Evolutionary conservation across 2,329 filamentous ascomycete genomes (phyloP), one percentile per base, ranked within the genome.

Genomic region (Colletotrichum tabaci): DNA sequence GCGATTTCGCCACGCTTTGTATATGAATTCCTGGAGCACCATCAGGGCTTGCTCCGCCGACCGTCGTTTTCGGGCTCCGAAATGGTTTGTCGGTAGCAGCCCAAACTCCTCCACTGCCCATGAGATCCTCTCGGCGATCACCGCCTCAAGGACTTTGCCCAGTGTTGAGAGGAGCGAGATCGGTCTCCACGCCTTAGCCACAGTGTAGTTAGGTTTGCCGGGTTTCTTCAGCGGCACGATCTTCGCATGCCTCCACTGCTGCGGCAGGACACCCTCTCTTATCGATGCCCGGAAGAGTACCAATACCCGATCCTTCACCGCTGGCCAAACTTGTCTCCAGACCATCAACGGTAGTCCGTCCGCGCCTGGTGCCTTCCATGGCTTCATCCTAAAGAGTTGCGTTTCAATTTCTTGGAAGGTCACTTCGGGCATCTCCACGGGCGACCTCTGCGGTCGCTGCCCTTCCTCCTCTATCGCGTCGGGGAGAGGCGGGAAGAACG

Each of bases 231-330:
- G 61, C 12, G 21, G 61, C 23, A 63, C 40, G 12, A 55, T 63
- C 61, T 63, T 63, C 30, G 38, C 74, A 46, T 75, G 62, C 58
- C 76, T 64, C 76, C 72, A 78, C 63, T 76, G 69, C 12, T 64
- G 21, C n/a, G 72, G 70, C 52, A 77, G 67, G 55, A 44, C 50
- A 50, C 72, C 67, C 68, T 76, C 61, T 38, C 74, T 63, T 13
- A 75, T n/a, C 15, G 61, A 55, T n/a, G 30, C 35, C 61, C 18
- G 23, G 23, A 46, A 55, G 35, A 64, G 38, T 49, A 13, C 42
- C 23, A 64, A 42, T 16, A 64, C 61, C 52, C 23, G n/a, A 50
- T 42, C 16, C 18, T 10, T 15, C 61, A 64, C 61, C 50, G 44
- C 50, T 23, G 61, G 61, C 61, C 40, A 64, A 16, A 64, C 42